Evolutionary conservation across 768 basidiomycete genomes (phyloP), one percentile per base, ranked within the genome.

Genomic region (Hirschioporus abietinus): DNA sequence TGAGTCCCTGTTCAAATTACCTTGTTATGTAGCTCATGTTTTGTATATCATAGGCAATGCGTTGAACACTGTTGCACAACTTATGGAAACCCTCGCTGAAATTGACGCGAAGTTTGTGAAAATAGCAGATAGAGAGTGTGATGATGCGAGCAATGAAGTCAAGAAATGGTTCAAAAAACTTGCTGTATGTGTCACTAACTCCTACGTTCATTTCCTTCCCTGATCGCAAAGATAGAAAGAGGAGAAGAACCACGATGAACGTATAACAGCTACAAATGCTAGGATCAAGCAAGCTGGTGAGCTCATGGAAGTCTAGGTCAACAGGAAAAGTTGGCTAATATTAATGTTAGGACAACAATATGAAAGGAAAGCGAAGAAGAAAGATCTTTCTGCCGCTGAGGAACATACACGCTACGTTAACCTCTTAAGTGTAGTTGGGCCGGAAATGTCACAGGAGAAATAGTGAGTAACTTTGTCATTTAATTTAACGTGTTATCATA

Each of bases 151-250:
- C 69, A 75, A 79, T 34, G 91, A 92, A 69, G 86, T 92, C 58
- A 89, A 87, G 80, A 93, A 90, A 72, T 93, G 91, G 91, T 88
- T 93, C 81, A 92, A 90, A 84, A 92, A 88, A 75, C 82, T 93
- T 36, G 83, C 87, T 63, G 91, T 93, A 71, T 70, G 89, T 77
- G 34, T 63, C 27, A 66, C 58, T 67, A 57, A 66, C 34, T 60
- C 23, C 35, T 35, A 63, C 60, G 63, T 30, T 23, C 64, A 9
- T 35, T 52, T 58, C 35, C 20, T 63, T 27, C 8, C 23, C n/a
- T 25, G 0, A 60, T 42, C 60, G 3, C 60, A 26, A 12, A 24
- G 60, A 20, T 72, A 93, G 91, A 93, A 90, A 81, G 91, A 91
- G 71, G 92, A 93, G 77, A 88, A 86, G 74, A 77, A 80, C 1